Evolutionary conservation across 1,284 basidiomycete species (phyloP), one percentile per base, ranked within the genome.

Genomic region (Polyporus tsugae): DNA sequence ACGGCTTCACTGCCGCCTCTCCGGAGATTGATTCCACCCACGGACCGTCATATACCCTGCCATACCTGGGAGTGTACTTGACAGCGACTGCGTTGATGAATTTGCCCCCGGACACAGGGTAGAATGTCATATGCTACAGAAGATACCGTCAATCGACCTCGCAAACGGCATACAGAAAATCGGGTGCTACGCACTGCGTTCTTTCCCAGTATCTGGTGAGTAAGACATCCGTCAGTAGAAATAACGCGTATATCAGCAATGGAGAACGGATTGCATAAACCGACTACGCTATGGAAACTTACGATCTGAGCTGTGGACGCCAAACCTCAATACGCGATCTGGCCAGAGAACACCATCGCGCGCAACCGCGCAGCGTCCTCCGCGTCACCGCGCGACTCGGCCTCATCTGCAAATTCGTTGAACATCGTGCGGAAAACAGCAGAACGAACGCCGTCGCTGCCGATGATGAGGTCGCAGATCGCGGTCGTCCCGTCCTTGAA

Each of bases 381-480:
- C 11, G 66, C 58, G 17, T 69, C 49, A 9, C 71, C 65, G 11
- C 76, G 60, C 52, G 76, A 74, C 25, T 57, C 33, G 2, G 67
- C 67, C 0, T 53, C 65, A 22, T 66, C 63, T 6, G 72, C 70
- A 0, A 74, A 44, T 7, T 62, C 49, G 11, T 64, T 53, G 52
- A 67, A 75, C 71, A 75, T 67, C 15, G 35, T 41, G 1, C 42
- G 36, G n/a, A 81, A 77, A 7, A 80, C 78, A 22, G 77, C 79
- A 70, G 85, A 86, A 75, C 83, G 84, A 64, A 86, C 72, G 2
- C 86, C 86, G 73, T 87, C 86, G 66, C 83, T 82, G n/a, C 85
- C 86, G 64, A 87, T 76, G 60, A 88, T 81, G 22, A 87, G 74
- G 75, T 88, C 86, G 71, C 84, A 86, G 41, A 76, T 78, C 5